Conservation (phyloP, 352 stramenopile genomes). For the Phytophthora hibernalis region DNA sequence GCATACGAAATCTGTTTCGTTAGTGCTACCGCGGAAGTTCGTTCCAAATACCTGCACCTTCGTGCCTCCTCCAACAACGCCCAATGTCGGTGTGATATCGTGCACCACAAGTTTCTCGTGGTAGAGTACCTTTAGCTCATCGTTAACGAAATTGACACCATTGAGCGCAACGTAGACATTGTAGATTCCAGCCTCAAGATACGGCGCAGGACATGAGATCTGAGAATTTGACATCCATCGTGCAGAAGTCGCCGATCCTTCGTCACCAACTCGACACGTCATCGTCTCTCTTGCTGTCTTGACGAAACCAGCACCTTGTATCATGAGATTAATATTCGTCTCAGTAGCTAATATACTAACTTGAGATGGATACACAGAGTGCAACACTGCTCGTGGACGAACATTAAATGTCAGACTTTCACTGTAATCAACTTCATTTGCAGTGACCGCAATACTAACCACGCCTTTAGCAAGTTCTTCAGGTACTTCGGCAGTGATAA, state of each 20-base stretch:
- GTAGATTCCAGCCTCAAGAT: conserved; percentile 50
- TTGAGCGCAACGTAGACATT: conserved; percentile 57
- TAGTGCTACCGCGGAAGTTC: conserved; percentile 30
- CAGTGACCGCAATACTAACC: conserved; percentile 35
- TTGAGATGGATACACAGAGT: conserved; percentile 39
- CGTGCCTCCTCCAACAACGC: conserved; percentile 51
- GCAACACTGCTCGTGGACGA: conserved; percentile 21
- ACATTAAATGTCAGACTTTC: conserved; percentile 46
- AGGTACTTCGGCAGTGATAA: conserved; percentile 29
- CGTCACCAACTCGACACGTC: conserved; percentile 41
- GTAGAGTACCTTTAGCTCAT: conserved; percentile 50
- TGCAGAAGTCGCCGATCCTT: not conserved
- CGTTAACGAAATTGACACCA: conserved; percentile 49
- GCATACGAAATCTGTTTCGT: conserved; percentile 35
- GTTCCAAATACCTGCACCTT: conserved; percentile 38
- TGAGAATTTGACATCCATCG: conserved; percentile 44
- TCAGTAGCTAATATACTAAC: conserved; percentile 5
- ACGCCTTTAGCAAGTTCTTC: conserved; percentile 22
- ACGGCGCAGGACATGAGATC: conserved; percentile 38
- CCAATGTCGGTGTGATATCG: conserved; percentile 48
- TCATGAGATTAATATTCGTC: conserved; percentile 14
- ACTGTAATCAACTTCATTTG: conserved; percentile 44
- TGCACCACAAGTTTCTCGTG: conserved; percentile 45
- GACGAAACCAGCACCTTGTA: conserved; percentile 41
- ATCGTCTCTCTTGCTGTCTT: conserved; percentile 33